phyloP scores from a whole-genome alignment of 192 early-diverging fungal genomes.

The Chytriomyces hyalinus region DNA sequence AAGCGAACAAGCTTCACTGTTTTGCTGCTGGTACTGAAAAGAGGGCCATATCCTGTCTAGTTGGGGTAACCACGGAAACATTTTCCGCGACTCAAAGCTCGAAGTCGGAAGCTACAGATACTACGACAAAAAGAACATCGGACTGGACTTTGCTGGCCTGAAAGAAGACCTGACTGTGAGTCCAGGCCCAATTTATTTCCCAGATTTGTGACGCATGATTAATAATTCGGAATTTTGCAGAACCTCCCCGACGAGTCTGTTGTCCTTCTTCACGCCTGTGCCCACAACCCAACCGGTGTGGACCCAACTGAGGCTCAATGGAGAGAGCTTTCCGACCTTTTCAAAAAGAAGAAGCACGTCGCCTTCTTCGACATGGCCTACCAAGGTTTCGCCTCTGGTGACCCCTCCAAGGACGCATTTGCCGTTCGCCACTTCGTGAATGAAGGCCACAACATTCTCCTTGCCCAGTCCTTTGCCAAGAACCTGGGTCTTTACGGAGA shows the following conservation, averaged over 20 bases:
- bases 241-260: slow-evolving; percentile 86
- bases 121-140: slow-evolving; percentile 92
- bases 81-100: slow-evolving; percentile 89
- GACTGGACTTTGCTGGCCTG: slow-evolving; percentile 91
- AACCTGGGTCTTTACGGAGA: slow-evolving; percentile 99
- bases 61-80: slow-evolving; percentile 97
- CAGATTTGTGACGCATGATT: background rate
- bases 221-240: slow-evolving; percentile 34
- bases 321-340: slow-evolving; percentile 79
- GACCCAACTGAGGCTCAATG: slow-evolving; percentile 95
- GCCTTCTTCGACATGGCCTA: slow-evolving; percentile 99
- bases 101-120: slow-evolving; percentile 89
- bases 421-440: slow-evolving; percentile 93
- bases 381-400: slow-evolving; percentile 98
- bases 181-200: background rate
- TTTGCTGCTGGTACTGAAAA: background rate
- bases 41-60: slow-evolving; percentile 38
- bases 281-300: slow-evolving; percentile 99
- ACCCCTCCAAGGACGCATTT: slow-evolving; percentile 85
- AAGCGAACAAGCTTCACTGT: background rate
- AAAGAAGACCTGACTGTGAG: slow-evolving; percentile 81
- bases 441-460: slow-evolving; percentile 71
- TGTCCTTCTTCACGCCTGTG: slow-evolving; percentile 95
- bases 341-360: slow-evolving; percentile 80
- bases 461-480: slow-evolving; percentile 98